A percentile compares a stretch with the other conserved stretches of the same genome.
Evolutionary conservation across 2,329 filamentous ascomycete species (phyloP).

Genomic region (Fusarium agapanthi): DNA sequence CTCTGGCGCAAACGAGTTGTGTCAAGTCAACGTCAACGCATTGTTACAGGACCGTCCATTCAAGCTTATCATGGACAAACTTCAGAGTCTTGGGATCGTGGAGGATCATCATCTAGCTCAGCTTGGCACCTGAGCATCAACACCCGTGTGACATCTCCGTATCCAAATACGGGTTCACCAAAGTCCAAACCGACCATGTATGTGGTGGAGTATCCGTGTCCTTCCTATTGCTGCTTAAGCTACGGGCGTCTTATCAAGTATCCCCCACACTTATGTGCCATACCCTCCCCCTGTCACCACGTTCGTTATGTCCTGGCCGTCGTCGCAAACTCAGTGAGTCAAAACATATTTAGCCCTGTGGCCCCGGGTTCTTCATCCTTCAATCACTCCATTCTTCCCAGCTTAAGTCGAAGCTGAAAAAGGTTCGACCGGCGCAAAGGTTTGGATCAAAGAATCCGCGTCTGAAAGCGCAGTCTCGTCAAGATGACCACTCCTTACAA

Average conservation of each 20-base stretch:
- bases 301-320: slow-evolving; percentile 16
- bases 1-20: background rate
- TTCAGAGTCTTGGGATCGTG: background rate
- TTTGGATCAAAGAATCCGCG: slow-evolving; percentile 19
- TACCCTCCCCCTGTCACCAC: slow-evolving; percentile 29
- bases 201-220: slow-evolving; percentile 7
- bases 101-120: slow-evolving; percentile 19
- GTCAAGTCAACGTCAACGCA: background rate
- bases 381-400: slow-evolving; percentile 17
- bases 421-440: slow-evolving; percentile 5
- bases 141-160: background rate
- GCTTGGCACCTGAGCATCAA: slow-evolving; percentile 16
- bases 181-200: background rate
- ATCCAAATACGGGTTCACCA: background rate
- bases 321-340: slow-evolving; percentile 11
- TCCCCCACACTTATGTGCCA: slow-evolving; percentile 36
- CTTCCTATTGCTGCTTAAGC: slow-evolving; percentile 24
- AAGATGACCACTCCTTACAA: slow-evolving; percentile 55
- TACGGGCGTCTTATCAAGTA: slow-evolving; percentile 40
- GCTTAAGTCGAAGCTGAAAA: slow-evolving; percentile 20
- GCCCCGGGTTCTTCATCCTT: slow-evolving; percentile 20
- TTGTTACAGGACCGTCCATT: background rate
- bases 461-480: slow-evolving; percentile 14
- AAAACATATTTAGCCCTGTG: slow-evolving; percentile 33
- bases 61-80: slow-evolving; percentile 1